Base-by-base conservation (phyloP, 2,329 filamentous ascomycete species). In the Dactylonectria estremocensis region DNA sequence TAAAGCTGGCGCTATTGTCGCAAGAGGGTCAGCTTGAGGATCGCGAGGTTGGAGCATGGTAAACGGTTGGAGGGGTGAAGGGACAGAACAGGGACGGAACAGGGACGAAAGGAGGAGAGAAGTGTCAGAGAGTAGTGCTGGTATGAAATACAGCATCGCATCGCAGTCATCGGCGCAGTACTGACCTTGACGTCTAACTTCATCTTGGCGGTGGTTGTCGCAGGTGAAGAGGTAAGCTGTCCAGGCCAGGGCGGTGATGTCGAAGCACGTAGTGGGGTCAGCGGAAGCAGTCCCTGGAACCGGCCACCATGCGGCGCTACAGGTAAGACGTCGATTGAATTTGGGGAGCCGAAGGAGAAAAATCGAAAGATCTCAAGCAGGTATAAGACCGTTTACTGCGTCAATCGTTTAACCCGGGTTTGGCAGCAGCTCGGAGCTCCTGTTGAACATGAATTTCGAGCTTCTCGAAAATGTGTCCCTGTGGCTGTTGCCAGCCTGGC, bases 131-230 rank as follows among this genome's bases (percentile, higher is more conserved):
- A 3, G 43, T 28, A 7, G 7, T 28, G 4, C 7, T 7, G 4
- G 24, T 28, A 60, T 9, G 45, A 37, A 3, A 5, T 14, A 20
- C 18, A 3, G 31, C 7, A 6, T 61, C 70, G 66, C 64, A 46
- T 65, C 13, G 37, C 1, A 5, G 16, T 22, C 22, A 43, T 20
- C 43, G 49, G 46, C 40, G 61, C 48, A 35, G 62, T 20, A 76
- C 80, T 76, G 50, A 82, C 81, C 80, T 83, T 83, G 70, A 83
- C 80, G 78, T 83, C 81, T 76, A 83, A 77, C 76, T 80, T 83
- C 81, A 83, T 83, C 57, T 71, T 82, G 77, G 72, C 64, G 66
- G 67, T 72, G 60, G 68, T 64, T 67, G 67, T 73, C 69, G 69
- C 69, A 67, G 70, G 68, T 74, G 69, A 75, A 76, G 74, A 66